A percentile compares a stretch with the other conserved stretches of the same genome.
phyloP scores from a whole-genome alignment of 1,284 basidiomycete genomes.

The Tylopilus sp. region DNA sequence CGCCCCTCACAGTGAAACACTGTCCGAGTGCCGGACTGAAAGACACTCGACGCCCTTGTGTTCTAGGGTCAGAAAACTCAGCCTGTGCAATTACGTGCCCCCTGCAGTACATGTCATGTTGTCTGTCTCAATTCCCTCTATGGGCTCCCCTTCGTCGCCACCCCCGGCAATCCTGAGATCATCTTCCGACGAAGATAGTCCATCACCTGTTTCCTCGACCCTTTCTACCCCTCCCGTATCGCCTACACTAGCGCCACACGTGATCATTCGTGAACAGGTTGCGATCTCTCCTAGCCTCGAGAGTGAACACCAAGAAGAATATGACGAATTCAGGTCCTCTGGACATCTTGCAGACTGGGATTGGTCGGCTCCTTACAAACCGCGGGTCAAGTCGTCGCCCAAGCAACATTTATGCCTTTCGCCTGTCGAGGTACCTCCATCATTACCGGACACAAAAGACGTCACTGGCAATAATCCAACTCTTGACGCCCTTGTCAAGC shows the following conservation, averaged over 20 bases:
- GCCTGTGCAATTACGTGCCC: constrained; percentile 37
- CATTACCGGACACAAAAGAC: neutral
- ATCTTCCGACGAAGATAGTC: constrained; percentile 24
- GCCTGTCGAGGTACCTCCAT: neutral
- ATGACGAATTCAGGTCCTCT: neutral
- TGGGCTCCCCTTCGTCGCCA: neutral
- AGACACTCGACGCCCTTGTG: neutral
- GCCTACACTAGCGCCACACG: constrained; percentile 30
- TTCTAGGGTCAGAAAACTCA: constrained; percentile 30
- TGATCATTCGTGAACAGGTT: constrained; percentile 39
- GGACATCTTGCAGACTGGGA: constrained; percentile 32
- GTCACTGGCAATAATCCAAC: constrained; percentile 43
- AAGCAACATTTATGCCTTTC: neutral
- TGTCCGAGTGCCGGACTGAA: neutral
- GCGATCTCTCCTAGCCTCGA: constrained; percentile 17
- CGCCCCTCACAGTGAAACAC: neutral
- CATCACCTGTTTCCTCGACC: constrained; percentile 39
- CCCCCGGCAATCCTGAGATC: neutral
- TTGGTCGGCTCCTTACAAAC: constrained; percentile 26
- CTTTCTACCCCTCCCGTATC: constrained; percentile 39
- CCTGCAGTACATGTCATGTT: constrained; percentile 26
- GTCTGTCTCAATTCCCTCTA: constrained; percentile 8
- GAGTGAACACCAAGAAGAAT: neutral
- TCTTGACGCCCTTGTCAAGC: constrained; percentile 71
- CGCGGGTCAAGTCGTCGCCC: neutral